Conservation (phyloP, 306 rosid genomes). For the Corylus heterophylla region DNA sequence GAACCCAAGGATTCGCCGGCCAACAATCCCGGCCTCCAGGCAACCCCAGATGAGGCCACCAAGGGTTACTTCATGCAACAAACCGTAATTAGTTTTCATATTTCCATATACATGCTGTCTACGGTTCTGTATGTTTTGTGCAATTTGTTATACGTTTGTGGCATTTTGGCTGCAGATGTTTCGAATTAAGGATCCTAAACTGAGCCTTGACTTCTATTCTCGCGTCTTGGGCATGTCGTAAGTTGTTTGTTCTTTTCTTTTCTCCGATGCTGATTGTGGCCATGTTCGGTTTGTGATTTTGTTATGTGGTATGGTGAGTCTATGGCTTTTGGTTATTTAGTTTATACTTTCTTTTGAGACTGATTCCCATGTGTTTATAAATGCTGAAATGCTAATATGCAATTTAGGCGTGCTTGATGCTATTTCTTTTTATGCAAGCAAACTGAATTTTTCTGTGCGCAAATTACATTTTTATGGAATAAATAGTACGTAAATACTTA, state of each 20-base stretch:
- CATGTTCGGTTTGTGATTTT: background rate
- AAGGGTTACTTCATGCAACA: slow-evolving; percentile 87
- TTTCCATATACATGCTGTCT: background rate
- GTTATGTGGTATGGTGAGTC: background rate
- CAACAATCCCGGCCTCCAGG: slow-evolving; percentile 76
- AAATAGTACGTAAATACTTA: background rate
- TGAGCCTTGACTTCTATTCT: slow-evolving; percentile 87
- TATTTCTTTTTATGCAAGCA: background rate
- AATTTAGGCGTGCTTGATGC: background rate
- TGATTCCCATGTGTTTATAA: background rate
- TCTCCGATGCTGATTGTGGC: background rate
- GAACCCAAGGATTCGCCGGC: slow-evolving; percentile 61
- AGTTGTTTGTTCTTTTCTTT: slow-evolving; percentile 30
- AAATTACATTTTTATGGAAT: background rate
- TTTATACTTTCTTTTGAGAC: background rate
- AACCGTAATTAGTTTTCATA: slow-evolving; percentile 46
- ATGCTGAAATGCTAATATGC: background rate
- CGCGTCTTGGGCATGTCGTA: slow-evolving; percentile 98
- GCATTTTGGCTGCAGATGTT: slow-evolving; percentile 46
- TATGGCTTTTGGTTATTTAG: background rate
- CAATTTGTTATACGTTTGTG: background rate
- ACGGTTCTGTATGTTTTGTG: background rate
- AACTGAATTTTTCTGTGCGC: background rate
- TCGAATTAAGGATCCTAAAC: slow-evolving; percentile 92
- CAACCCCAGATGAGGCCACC: slow-evolving; percentile 75